Evolutionary conservation across 495 filamentous ascomycete species (phyloP), one percentile per base, ranked within the genome.

Genomic region (Platismatia glauca): DNA sequence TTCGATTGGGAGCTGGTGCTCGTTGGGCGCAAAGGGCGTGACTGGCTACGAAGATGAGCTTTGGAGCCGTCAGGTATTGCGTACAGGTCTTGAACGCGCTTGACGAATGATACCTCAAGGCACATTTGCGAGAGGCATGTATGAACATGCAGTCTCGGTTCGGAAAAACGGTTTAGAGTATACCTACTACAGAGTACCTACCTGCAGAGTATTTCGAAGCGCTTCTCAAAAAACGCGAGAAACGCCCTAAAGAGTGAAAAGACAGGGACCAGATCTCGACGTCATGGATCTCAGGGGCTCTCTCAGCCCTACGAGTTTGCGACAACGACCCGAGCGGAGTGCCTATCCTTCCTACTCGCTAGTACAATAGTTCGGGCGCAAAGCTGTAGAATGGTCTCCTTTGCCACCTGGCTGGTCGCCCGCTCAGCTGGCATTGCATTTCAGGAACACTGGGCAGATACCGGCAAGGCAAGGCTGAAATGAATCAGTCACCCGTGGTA

Each of bases 201-300:
- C n/a, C n/a, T n/a, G n/a, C n/a, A n/a, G n/a, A n/a, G n/a, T n/a
- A n/a, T n/a, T n/a, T n/a, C n/a, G n/a, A n/a, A n/a, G n/a, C n/a
- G n/a, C n/a, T n/a, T n/a, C n/a, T n/a, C n/a, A n/a, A 50, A 16
- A 50, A 20, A 53, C 27, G 29, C 50, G 50, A 53, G 16, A 16
- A 53, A 34, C 50, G 50, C 50, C n/a, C n/a, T n/a, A n/a, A n/a
- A n/a, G n/a, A n/a, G n/a, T n/a, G n/a, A n/a, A n/a, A n/a, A n/a
- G n/a, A n/a, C n/a, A n/a, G n/a, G n/a, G 50, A 53, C 50, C 15
- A 52, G 27, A 33, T 53, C 12, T 53, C 50, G 50, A 53, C 50
- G 50, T 53, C 50, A 53, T 53, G 50, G 43, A 46, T 46, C 9
- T 6, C 22, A 53, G 50, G 50, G 50, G 43, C 7, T 11, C 43